phyloP scores from a whole-genome alignment of 441 rosid species.

The Syzygium syzygioides region DNA sequence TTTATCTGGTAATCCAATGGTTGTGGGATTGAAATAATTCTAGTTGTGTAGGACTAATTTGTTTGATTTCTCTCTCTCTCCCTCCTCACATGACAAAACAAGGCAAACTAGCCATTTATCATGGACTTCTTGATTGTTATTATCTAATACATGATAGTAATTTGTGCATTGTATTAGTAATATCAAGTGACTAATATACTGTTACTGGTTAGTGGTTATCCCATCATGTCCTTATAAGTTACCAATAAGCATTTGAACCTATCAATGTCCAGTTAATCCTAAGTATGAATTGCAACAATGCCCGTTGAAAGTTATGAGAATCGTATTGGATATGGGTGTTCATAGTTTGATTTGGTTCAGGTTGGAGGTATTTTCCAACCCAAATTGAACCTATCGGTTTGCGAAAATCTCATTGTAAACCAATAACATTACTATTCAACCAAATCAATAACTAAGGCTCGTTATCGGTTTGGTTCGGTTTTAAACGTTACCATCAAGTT shows the following conservation, averaged over 20 bases:
- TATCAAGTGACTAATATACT: neutral
- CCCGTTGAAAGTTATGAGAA: neutral
- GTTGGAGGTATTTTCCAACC: neutral
- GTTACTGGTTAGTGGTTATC: neutral
- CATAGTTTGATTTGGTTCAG: neutral
- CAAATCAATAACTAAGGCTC: neutral
- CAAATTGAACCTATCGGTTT: neutral
- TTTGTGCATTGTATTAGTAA: neutral
- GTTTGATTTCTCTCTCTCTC: neutral
- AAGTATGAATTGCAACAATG: neutral
- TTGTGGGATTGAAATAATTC: neutral
- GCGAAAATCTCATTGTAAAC: neutral
- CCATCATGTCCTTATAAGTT: neutral
- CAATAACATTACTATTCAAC: neutral
- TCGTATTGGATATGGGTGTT: neutral
- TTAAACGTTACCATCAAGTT: neutral
- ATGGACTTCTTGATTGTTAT: neutral
- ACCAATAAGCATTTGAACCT: neutral
- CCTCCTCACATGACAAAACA: neutral
- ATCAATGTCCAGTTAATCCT: neutral
- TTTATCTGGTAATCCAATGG: neutral
- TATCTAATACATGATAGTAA: neutral
- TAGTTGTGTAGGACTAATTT: neutral
- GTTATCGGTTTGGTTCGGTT: neutral
- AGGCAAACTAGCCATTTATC: neutral